Evolutionary conservation across 2,329 filamentous ascomycete species (phyloP), one percentile per base, ranked within the genome.

Genomic region (Lizonia empirigonia): DNA sequence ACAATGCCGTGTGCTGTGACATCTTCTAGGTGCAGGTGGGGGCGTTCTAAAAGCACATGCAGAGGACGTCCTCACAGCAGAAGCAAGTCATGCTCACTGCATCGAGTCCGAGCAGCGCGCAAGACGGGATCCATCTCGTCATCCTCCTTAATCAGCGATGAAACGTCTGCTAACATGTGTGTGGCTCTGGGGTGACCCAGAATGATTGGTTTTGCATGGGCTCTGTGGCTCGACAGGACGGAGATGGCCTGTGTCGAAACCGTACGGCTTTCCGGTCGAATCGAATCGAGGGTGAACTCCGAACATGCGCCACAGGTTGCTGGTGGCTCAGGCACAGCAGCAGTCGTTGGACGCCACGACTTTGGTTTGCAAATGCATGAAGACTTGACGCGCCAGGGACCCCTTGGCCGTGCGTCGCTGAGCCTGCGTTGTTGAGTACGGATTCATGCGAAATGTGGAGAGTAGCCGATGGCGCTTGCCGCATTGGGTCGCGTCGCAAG

Each of bases 381-480:
- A 44, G 37, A 39, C 37, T 54, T 19, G 50, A 56, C 30, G 49
- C 54, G 45, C 44, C 38, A 41, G 37, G 51, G 36, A 23, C 53
- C 57, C 52, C 51, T 45, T 51, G 39, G 27, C 42, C 44, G 44
- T 55, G 51, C 46, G 35, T 40, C 27, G 27, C 22, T 42, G 33
- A 42, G 36, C 24, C 22, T 35, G 37, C 24, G 22, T 29, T 44
- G 46, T 50, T 48, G 46, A 51, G 37, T 52, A 47, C 46, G 44
- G 50, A 52, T 55, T 63, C 51, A 63, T 64, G 59, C 57, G 44
- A 44, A 41, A 7, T 48, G 50, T 46, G 48, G 50, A 16, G 56
- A 54, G 45, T 45, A 52, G 49, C 38, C 34, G 33, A 53, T 44
- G 41, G 44, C 35, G 42, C 53, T 58, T 59, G 53, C 46, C 55